A percentile compares a stretch with the other conserved stretches of the same genome.
Evolutionary conservation across 257 asterid species (phyloP).

Genomic region (Cinchona pubescens): DNA sequence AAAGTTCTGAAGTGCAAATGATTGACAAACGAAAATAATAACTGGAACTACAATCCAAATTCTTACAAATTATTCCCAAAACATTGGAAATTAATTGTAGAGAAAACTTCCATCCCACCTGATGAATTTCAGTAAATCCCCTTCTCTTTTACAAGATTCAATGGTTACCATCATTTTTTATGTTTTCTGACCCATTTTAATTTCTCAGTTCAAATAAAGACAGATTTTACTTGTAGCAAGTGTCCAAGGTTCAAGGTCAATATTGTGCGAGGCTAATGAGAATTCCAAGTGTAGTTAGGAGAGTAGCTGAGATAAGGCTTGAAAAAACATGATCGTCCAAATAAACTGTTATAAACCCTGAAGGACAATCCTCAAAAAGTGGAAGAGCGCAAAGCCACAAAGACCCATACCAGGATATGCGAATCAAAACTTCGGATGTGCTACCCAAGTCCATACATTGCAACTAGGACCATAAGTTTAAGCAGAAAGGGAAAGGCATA

Average conservation of each 20-base stretch:
- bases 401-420: not conserved
- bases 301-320: not conserved
- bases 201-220: not conserved
- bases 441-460: not conserved
- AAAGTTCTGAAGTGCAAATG: not conserved
- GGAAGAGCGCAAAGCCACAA: not conserved
- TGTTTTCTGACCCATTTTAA: not conserved
- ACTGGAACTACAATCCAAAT: not conserved
- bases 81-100: not conserved
- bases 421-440: too few relatives aligned
- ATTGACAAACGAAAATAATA: not conserved
- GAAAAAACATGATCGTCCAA: not conserved
- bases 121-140: not conserved
- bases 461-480: not conserved
- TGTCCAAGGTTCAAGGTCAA: not conserved
- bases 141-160: not conserved
- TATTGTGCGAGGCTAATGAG: not conserved
- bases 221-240: not conserved
- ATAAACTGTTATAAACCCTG: not conserved
- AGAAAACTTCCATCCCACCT: not conserved
- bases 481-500: not conserved
- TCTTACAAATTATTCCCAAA: not conserved
- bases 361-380: not conserved
- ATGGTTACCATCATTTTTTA: not conserved
- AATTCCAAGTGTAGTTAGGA: not conserved